Percentiles rank a stretch among this genome's conserved stretches.
These are phyloP conservation scores for Lepidium campestre DNA, from an alignment of 441 rosid species.

Conservation along the genomic window DNA sequence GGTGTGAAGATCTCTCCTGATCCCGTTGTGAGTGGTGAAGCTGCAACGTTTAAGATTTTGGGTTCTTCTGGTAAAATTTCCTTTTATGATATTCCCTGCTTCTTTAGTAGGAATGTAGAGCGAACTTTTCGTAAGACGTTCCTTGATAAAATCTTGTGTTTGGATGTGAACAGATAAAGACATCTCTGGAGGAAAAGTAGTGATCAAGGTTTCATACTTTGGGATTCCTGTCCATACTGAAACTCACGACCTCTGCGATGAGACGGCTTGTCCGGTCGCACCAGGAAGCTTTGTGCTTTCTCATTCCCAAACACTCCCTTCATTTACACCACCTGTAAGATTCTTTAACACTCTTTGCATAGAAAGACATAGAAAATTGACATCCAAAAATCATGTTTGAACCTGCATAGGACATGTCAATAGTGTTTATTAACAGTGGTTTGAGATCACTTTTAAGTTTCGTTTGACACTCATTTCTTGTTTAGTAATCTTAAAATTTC, in stretches of 20 bases:
- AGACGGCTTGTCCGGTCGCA: conserved; percentile 77
- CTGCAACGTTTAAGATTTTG: conserved; percentile 77
- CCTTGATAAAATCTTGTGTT: neutral
- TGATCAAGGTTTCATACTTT: conserved; percentile 63
- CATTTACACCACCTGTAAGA: conserved; percentile 86
- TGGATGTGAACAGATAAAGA: conserved; percentile 35
- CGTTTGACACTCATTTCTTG: neutral
- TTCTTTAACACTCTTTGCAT: neutral
- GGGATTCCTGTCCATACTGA: conserved; percentile 67
- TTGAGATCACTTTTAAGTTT: neutral
- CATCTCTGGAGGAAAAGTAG: conserved; percentile 69
- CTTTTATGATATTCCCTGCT: neutral
- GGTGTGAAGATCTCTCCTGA: conserved; percentile 75
- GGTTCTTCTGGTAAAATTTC: conserved; percentile 53
- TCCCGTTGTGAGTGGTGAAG: conserved; percentile 69
- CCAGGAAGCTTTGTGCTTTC: conserved; percentile 69
- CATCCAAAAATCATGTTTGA: neutral
- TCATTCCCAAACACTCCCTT: conserved; percentile 83
- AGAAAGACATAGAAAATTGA: neutral
- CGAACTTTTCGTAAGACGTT: neutral
- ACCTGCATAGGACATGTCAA: neutral
- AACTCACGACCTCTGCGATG: conserved; percentile 73
- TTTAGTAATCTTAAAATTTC: neutral
- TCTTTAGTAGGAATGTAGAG: neutral
- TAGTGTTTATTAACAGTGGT: neutral